Evolutionary conservation across 371 early-diverging fungal species (phyloP).

Genomic region (Rhizopus stolonifer): DNA sequence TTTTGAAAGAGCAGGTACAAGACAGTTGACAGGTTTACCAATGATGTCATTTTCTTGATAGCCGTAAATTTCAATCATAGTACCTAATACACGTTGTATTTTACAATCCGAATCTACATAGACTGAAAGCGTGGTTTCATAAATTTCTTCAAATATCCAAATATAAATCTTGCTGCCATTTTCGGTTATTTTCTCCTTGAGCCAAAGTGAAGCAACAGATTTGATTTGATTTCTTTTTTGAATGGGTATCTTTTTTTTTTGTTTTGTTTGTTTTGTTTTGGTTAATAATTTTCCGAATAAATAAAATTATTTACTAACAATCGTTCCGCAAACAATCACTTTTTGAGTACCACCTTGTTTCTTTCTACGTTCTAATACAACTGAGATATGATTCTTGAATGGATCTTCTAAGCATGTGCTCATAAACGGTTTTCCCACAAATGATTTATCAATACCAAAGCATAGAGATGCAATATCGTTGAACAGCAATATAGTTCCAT

Average conservation of each 20-base stretch:
- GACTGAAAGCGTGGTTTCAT: conserved; percentile 47
- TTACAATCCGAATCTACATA: conserved; percentile 23
- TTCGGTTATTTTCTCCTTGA: conserved; percentile 49
- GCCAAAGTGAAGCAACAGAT: conserved; percentile 59
- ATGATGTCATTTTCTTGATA: conserved; percentile 39
- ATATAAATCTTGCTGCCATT: conserved; percentile 43
- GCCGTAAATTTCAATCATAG: conserved; percentile 44
- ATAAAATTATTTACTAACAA: conserved; percentile 34
- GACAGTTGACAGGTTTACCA: conserved; percentile 39
- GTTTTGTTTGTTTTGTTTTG: not conserved
- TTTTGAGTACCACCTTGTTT: not conserved
- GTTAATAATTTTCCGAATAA: not conserved
- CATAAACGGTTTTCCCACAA: conserved; percentile 22
- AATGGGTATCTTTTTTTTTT: conserved; percentile 41
- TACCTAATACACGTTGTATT: conserved; percentile 45
- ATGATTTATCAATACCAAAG: conserved; percentile 42
- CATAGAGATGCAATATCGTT: conserved; percentile 55
- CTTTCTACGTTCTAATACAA: conserved; percentile 7
- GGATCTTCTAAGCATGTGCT: conserved; percentile 15
- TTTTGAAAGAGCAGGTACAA: conserved; percentile 44
- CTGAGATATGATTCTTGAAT: conserved; percentile 6
- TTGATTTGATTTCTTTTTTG: conserved; percentile 43
- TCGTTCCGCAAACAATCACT: conserved; percentile 57
- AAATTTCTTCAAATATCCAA: conserved; percentile 65
- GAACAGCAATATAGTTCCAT: conserved; percentile 44